Percentiles rank a stretch among this genome's conserved stretches.
Evolutionary conservation across 768 basidiomycete species (phyloP).

Genomic region (Tricholoma bakamatsutake): DNA sequence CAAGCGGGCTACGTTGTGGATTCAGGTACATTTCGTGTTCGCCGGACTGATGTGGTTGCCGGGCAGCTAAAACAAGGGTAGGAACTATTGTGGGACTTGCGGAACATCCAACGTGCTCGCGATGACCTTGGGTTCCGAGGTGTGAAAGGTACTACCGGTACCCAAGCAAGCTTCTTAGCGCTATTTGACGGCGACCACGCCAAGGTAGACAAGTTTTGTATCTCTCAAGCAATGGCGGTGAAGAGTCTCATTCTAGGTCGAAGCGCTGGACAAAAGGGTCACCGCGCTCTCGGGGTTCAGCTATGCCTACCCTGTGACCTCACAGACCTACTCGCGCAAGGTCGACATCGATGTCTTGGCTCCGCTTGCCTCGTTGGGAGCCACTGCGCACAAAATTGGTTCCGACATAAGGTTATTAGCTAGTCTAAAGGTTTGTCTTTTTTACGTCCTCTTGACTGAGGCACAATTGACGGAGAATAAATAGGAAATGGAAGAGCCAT

Average conservation of each 20-base stretch:
- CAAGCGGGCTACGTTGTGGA: conserved; percentile 94
- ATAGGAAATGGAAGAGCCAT: conserved; percentile 96
- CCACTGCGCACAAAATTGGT: conserved; percentile 96
- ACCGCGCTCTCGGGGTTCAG: conserved; percentile 89
- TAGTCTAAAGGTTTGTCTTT: conserved; percentile 67
- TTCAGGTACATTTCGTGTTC: conserved; percentile 54
- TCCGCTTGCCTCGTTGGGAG: conserved; percentile 85
- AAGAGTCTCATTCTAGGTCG: conserved; percentile 47
- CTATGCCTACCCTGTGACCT: conserved; percentile 96
- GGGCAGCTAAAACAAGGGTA: conserved; percentile 19
- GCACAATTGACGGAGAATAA: neutral
- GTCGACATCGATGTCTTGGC: conserved; percentile 92
- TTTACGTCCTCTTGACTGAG: neutral
- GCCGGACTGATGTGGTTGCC: neutral
- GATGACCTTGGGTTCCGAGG: conserved; percentile 96
- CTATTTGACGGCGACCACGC: conserved; percentile 94
- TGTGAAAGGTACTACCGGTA: conserved; percentile 99
- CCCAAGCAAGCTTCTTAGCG: conserved; percentile 92
- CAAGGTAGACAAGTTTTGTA: conserved; percentile 45
- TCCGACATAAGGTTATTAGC: conserved; percentile 93
- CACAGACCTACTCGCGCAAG: conserved; percentile 98
- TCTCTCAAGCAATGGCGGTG: too few species aligned
- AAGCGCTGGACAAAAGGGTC: conserved; percentile 81
- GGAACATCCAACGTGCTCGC: conserved; percentile 84
- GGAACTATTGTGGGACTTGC: conserved; percentile 95